These are phyloP conservation scores for Phyllosticta citrichinensis DNA, from an alignment of 2,329 filamentous ascomycete genomes.

Conservation along the genomic window DNA sequence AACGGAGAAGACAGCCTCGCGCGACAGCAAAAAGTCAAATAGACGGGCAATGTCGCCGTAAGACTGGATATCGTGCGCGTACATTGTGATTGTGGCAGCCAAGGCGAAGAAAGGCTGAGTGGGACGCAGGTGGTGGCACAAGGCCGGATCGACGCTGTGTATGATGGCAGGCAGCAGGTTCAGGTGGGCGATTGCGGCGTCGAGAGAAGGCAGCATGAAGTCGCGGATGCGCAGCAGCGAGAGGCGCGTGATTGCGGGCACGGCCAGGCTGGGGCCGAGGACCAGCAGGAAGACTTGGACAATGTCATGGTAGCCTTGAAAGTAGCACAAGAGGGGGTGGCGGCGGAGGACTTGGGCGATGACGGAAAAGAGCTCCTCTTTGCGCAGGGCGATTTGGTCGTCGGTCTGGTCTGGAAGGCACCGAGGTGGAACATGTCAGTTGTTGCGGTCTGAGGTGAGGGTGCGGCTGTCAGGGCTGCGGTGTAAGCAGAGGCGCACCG, in stretches of 20 bases:
- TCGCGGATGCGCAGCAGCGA: constrained; percentile 86
- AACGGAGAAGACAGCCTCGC: constrained; percentile 76
- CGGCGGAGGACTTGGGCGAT: constrained; percentile 73
- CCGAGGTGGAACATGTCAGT: constrained; percentile 14
- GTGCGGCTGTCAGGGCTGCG: neutral
- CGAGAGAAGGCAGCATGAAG: constrained; percentile 88
- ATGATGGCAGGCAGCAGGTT: constrained; percentile 77
- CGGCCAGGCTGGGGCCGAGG: constrained; percentile 53
- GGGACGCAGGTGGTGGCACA: constrained; percentile 65
- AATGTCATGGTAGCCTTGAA: constrained; percentile 98
- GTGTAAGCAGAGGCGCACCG: constrained; percentile 43
- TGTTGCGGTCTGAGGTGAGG: neutral
- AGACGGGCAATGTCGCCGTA: constrained; percentile 82
- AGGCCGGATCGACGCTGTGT: constrained; percentile 55
- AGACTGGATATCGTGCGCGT: constrained; percentile 87
- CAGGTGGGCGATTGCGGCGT: constrained; percentile 75
- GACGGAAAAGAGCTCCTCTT: constrained; percentile 65
- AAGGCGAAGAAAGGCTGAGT: constrained; percentile 87
- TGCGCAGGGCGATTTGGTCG: constrained; percentile 59
- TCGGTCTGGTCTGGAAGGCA: constrained; percentile 52
- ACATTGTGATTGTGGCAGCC: constrained; percentile 88
- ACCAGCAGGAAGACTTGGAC: constrained; percentile 91
- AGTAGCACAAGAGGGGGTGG: constrained; percentile 81
- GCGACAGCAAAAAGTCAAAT: constrained; percentile 84
- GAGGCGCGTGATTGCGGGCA: constrained; percentile 62